phyloP scores from a whole-genome alignment of 805 yeast species.

The Lipomyces anomalus region DNA sequence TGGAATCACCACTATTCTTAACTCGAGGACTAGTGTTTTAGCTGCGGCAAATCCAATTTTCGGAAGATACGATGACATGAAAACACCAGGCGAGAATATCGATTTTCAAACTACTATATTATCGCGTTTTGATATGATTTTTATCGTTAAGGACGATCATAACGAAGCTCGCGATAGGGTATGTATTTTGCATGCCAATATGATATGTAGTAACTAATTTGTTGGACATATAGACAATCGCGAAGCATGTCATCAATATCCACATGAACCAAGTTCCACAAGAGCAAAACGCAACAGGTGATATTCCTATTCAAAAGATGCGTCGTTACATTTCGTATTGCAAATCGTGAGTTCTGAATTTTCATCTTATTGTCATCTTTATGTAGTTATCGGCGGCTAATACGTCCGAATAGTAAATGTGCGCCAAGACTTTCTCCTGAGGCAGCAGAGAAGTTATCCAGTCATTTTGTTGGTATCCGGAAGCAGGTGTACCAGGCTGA shows the following conservation, averaged over 20 bases:
- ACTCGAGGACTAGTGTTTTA: slow-evolving; percentile 91
- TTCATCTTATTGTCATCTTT: background rate
- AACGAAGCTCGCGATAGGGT: slow-evolving; percentile 77
- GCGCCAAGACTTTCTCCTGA: slow-evolving; percentile 88
- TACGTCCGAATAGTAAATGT: slow-evolving; percentile 48
- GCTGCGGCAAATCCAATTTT: slow-evolving; percentile 98
- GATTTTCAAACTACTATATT: slow-evolving; percentile 96
- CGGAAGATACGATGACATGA: slow-evolving; percentile 94
- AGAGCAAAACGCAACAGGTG: slow-evolving; percentile 53
- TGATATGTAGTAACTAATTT: background rate
- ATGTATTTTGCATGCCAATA: slow-evolving; percentile 35
- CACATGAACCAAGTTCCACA: slow-evolving; percentile 70
- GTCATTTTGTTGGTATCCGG: slow-evolving; percentile 88
- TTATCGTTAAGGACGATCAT: slow-evolving; percentile 93
- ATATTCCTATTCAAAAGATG: slow-evolving; percentile 85
- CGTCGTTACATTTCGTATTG: slow-evolving; percentile 88
- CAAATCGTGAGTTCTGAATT: no score
- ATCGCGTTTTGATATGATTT: slow-evolving; percentile 98
- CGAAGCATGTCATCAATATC: slow-evolving; percentile 89
- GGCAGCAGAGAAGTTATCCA: slow-evolving; percentile 83
- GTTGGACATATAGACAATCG: no score
- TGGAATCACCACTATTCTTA: slow-evolving; percentile 93
- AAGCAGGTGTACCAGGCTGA: slow-evolving; percentile 77
- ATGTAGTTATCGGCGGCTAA: background rate
- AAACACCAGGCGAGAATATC: slow-evolving; percentile 95